Evolutionary conservation across 1,139 yeast species (phyloP).

Genomic region (Saccharomyces hybrid): DNA sequence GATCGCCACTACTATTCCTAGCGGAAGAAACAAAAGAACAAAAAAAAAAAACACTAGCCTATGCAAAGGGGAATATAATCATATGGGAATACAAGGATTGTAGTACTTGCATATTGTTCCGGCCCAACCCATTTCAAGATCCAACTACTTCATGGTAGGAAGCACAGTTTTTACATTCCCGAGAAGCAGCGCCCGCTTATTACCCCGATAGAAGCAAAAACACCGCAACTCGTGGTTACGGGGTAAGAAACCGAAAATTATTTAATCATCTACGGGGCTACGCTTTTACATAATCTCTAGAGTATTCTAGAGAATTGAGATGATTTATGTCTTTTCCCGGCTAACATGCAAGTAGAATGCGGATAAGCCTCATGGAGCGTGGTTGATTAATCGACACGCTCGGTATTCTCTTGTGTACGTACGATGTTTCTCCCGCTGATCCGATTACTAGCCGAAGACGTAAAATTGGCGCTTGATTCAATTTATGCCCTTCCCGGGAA

Average conservation of each 20-base stretch:
- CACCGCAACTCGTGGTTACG: not conserved
- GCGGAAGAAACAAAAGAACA: not conserved
- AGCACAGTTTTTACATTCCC: not conserved
- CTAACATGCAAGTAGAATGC: not conserved
- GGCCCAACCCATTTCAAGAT: not conserved
- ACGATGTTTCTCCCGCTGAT: not conserved
- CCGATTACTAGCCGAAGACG: conserved; percentile 1
- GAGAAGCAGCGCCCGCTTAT: not conserved
- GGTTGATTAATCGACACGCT: not conserved
- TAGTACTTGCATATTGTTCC: not conserved
- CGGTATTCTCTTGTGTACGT: not conserved
- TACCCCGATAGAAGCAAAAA: not conserved
- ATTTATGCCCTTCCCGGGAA: not conserved
- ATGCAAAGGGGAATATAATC: not conserved
- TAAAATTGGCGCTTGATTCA: not conserved
- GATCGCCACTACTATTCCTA: not conserved
- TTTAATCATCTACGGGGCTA: not conserved
- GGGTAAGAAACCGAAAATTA: not conserved
- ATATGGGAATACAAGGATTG: not conserved
- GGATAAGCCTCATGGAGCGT: not conserved
- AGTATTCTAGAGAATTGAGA: not conserved
- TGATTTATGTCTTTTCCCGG: not conserved
- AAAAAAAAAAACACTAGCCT: not conserved
- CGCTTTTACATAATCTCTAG: not conserved
- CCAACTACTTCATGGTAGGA: not conserved